Base-by-base conservation (phyloP, 257 asterid genomes). In the Scutellaria minor region DNA sequence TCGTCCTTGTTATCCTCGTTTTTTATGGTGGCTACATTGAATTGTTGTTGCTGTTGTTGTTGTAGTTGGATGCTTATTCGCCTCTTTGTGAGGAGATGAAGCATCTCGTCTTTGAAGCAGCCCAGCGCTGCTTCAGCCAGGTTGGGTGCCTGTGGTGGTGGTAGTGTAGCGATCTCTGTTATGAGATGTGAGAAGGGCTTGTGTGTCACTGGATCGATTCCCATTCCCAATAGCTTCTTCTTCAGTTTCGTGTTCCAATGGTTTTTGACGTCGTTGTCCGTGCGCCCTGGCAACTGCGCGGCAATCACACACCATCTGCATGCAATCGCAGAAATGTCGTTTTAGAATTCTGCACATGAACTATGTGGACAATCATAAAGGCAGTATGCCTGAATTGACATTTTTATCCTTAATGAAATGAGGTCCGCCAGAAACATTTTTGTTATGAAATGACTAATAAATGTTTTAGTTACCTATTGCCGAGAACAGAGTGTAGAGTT, bases 61-160 rank as follows among this genome's bases (percentile, higher is more conserved):
- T 86, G 95, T 72, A 83, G 80, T 70, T 91, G 96, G 76, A 88
- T 78, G 71, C 90, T 92, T 51, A 88, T 83, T 5, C 97, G 90
- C 40, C 90, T 78, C 86, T 89, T 93, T 35, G 96, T 89, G 65
- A 91, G 91, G 74, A 91, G 90, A 76, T 93, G 98, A 7, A 93
- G 96, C 98, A 91, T 91, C 79, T 93, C 98, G 65, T 93, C 97
- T 77, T 93, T 93, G 90, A 93, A 91, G 81, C 97, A 93, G 15
- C 98, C 97, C 0, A 93, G 84, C 15, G 97, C 96, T 1, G 98
- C 97, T 73, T 93, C 98, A 0, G 98, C 98, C 74, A 93, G 61
- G 68, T 84, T 91, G 6, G 97, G 97, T 6, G 90, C 97, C 78
- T 91, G 97, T 12, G 90, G 96, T 0, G 94, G 98, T 2, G 96